phyloP scores from a whole-genome alignment of 345 rosid genomes.

The Clausena lansium region DNA sequence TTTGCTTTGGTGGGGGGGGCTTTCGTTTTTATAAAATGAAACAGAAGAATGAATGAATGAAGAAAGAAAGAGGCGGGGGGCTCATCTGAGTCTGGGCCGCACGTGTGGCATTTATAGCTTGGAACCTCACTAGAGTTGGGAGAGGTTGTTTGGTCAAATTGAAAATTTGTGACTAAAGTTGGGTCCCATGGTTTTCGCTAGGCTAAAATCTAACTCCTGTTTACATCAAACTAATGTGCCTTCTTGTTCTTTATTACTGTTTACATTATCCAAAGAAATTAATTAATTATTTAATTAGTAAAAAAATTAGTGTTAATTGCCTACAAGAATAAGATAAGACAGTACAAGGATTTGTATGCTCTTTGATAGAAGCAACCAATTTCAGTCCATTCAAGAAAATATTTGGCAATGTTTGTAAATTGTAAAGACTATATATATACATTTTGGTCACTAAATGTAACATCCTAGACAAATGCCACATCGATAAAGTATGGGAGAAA shows the following conservation, averaged over 20 bases:
- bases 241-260: slow-evolving; percentile 17
- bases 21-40: slow-evolving; percentile 15
- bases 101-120: slow-evolving; percentile 66
- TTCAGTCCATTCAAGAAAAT: too few relatives aligned
- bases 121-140: slow-evolving; percentile 29
- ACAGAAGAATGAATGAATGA: slow-evolving; percentile 16
- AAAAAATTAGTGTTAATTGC: not conserved
- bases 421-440: not conserved
- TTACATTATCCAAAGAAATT: not conserved
- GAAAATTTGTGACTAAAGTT: slow-evolving; percentile 14
- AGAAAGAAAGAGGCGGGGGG: slow-evolving; percentile 3
- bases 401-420: too few relatives aligned
- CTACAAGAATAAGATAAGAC: not conserved
- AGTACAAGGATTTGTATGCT: not conserved
- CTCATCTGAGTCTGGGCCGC: slow-evolving; percentile 60
- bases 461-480: too few relatives aligned
- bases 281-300: not conserved
- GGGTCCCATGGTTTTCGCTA: slow-evolving; percentile 21
- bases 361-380: not conserved
- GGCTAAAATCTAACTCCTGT: slow-evolving; percentile 36
- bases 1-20: not conserved
- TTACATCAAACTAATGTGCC: slow-evolving; percentile 29
- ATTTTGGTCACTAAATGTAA: too few relatives aligned
- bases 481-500: too few relatives aligned
- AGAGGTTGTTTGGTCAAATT: slow-evolving; percentile 35